Evolutionary conservation across 805 yeast species (phyloP).

Genomic region (Lipomyces anomalus): DNA sequence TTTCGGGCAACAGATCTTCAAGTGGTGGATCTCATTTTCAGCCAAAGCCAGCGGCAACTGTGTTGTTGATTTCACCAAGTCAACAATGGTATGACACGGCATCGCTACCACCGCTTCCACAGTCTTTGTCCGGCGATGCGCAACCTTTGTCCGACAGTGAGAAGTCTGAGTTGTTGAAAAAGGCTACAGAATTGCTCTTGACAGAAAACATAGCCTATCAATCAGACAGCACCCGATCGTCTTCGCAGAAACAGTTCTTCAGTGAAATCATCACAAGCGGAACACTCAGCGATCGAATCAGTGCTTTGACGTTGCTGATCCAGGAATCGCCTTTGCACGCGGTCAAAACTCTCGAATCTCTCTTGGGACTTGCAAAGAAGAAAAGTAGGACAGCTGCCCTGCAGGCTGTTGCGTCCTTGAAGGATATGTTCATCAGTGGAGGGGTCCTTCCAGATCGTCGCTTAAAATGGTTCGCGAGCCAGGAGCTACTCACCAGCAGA

Average conservation of each 20-base stretch:
- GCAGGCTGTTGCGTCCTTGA: constrained; percentile 82
- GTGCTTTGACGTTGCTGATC: constrained; percentile 84
- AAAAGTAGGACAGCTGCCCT: constrained; percentile 90
- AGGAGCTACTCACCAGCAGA: constrained; percentile 34
- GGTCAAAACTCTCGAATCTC: constrained; percentile 70
- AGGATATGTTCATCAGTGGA: constrained; percentile 80
- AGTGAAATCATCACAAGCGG: constrained; percentile 84
- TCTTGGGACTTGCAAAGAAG: constrained; percentile 74
- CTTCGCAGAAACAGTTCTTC: constrained; percentile 81
- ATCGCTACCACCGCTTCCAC: neutral
- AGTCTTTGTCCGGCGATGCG: constrained; percentile 10
- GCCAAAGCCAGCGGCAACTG: neutral
- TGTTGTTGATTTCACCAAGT: neutral
- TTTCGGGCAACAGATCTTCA: neutral
- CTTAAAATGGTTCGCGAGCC: constrained; percentile 51
- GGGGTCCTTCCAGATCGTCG: constrained; percentile 79
- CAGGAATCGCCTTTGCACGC: constrained; percentile 96
- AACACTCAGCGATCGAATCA: constrained; percentile 90
- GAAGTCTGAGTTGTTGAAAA: constrained; percentile 53
- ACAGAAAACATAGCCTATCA: constrained; percentile 65
- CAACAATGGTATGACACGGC: neutral
- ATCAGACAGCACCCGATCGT: constrained; percentile 66
- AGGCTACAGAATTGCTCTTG: constrained; percentile 62
- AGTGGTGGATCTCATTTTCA: neutral
- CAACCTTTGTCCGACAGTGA: constrained; percentile 40